These are phyloP conservation scores for Chlamydomonas asymmetrica DNA, from an alignment of 139 green algal genomes.

Conservation along the genomic window DNA sequence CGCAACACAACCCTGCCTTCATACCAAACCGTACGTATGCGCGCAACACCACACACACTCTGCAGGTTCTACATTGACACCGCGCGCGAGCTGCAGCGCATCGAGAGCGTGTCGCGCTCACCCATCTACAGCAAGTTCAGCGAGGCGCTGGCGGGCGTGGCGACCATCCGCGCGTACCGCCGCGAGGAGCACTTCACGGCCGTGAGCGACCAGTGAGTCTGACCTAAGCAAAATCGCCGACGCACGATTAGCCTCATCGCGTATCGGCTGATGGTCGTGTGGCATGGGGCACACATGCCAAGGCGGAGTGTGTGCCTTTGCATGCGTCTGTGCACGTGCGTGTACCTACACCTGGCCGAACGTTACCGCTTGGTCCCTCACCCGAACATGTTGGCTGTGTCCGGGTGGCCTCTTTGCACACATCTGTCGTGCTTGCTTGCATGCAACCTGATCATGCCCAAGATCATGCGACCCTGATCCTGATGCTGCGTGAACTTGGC, in stretches of 20 bases:
- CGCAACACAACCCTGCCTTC: background rate
- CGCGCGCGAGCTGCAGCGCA: constrained; percentile 86
- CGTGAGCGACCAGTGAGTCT: constrained; percentile 23
- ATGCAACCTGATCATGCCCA: too few species aligned
- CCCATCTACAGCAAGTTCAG: constrained; percentile 78
- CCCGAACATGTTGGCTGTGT: too few species aligned
- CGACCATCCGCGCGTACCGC: constrained; percentile 80
- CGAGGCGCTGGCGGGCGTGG: constrained; percentile 42
- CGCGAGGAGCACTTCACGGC: constrained; percentile 58
- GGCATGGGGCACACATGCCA: too few species aligned
- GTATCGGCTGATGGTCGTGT: constrained; percentile 78
- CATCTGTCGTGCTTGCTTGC: too few species aligned
- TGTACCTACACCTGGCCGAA: too few species aligned
- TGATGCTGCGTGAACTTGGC: too few species aligned
- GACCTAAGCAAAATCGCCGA: constrained; percentile 56
- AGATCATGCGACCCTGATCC: too few species aligned
- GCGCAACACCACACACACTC: background rate
- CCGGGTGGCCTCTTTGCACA: too few species aligned
- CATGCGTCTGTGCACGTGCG: too few species aligned
- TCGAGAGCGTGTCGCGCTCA: constrained; percentile 81
- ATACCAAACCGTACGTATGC: background rate
- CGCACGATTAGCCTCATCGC: constrained; percentile 47
- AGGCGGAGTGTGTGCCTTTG: too few species aligned
- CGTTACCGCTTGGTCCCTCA: too few species aligned
- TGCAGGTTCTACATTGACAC: constrained; percentile 79